A percentile compares a stretch with the other conserved stretches of the same genome.
These are phyloP conservation scores for Exophiala calicioides DNA, from an alignment of 2,329 filamentous ascomycete genomes.

Conservation along the genomic window DNA sequence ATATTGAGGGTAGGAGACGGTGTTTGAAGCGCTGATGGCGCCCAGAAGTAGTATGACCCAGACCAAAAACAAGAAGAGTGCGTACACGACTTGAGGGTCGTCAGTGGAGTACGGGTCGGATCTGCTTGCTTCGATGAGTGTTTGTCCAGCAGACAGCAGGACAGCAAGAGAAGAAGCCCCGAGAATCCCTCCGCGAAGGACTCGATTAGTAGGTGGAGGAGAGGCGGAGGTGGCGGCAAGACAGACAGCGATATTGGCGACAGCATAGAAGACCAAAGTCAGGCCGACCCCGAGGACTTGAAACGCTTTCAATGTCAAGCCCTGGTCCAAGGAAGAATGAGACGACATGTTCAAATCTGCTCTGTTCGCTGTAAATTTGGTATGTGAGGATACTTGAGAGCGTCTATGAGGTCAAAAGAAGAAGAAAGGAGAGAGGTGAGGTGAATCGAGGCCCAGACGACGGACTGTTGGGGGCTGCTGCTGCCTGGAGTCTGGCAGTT, in stretches of 20 bases:
- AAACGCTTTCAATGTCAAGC: too few relatives aligned
- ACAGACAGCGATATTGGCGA: constrained; percentile 1
- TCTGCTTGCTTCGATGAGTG: constrained; percentile 8
- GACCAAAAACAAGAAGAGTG: constrained; percentile 21
- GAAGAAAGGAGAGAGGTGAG: too few relatives aligned
- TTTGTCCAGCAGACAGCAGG: constrained; percentile 4
- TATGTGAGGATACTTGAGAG: too few relatives aligned
- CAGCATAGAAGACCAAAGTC: too few relatives aligned
- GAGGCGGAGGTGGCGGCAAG: constrained; percentile 1
- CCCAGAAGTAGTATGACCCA: constrained; percentile 63
- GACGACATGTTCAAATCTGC: too few relatives aligned
- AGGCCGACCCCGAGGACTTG: too few relatives aligned
- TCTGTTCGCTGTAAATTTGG: too few relatives aligned
- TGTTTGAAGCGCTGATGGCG: constrained; percentile 53
- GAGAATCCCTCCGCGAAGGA: constrained; percentile 9
- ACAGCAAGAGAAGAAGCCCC: constrained; percentile 1
- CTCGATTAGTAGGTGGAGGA: neutral
- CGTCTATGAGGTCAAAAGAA: too few relatives aligned
- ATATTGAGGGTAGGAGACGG: constrained; percentile 64
- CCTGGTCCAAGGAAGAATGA: too few relatives aligned
- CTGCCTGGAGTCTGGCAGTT: too few relatives aligned
- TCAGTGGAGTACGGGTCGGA: constrained; percentile 3
- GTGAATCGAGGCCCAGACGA: too few relatives aligned
- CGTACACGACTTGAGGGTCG: constrained; percentile 20
- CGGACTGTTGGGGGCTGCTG: too few relatives aligned